phyloP scores from a whole-genome alignment of 805 yeast genomes.

The Ogataea henricii region DNA sequence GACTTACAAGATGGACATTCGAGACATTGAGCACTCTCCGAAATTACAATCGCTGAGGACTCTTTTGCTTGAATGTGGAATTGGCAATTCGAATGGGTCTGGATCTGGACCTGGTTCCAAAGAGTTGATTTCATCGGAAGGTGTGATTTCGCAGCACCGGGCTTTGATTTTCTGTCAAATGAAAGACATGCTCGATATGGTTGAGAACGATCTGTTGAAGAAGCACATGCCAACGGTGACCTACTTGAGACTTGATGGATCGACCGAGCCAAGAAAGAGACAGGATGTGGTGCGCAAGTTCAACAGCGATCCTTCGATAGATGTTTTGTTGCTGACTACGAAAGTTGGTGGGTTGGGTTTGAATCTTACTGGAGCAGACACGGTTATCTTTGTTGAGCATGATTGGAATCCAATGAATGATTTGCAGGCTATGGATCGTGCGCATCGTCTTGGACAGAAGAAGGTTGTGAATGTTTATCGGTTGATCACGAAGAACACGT shows the following conservation, averaged over 20 bases:
- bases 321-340: constrained; percentile 86
- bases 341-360: constrained; percentile 99
- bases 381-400: constrained; percentile 98
- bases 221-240: constrained; percentile 88
- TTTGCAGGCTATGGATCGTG: constrained; percentile 98
- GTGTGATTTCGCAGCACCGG: constrained; percentile 87
- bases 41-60: constrained; percentile 81
- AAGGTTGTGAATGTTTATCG: constrained; percentile 96
- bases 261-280: constrained; percentile 88
- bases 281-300: constrained; percentile 89
- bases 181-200: constrained; percentile 97
- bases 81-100: constrained; percentile 51
- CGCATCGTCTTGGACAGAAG: constrained; percentile 96
- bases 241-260: constrained; percentile 92
- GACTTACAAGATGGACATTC: constrained; percentile 57
- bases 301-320: constrained; percentile 96
- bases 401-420: constrained; percentile 99
- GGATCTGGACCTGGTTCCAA: constrained; percentile 13
- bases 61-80: constrained; percentile 88
- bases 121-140: constrained; percentile 37
- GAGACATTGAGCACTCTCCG: constrained; percentile 86
- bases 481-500: constrained; percentile 86
- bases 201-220: constrained; percentile 83
- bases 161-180: constrained; percentile 94
- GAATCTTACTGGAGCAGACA: constrained; percentile 96